Base-by-base conservation (phyloP, 345 rosid genomes). In the Hirschfeldia incana region DNA sequence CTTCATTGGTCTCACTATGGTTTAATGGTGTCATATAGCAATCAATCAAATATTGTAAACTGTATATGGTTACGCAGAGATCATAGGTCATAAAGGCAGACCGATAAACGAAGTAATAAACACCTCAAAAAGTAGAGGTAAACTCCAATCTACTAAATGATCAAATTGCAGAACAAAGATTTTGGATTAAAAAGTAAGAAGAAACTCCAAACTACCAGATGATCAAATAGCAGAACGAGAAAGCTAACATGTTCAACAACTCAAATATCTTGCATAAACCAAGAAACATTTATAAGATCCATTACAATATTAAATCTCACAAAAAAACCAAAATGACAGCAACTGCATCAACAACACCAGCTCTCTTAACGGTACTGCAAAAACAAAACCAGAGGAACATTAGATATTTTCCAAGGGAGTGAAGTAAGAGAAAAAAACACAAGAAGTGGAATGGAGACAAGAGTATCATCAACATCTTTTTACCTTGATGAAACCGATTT, bases 401-500 rank as follows among this genome's bases (percentile, higher is more conserved):
- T 11, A 58, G 2, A 10, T 0, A 13, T 33, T 1, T 21, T 58
- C 9, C 13, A 3, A 55, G 17, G 30, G 3, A 28, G 0, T 8
- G 10, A 34, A 37, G 11, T 8, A 39, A 13, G n/a, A n/a, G n/a
- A 49, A 8, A 10, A 44, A 30, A 30, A 16, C 12, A 53, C 5
- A 33, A 2, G 8, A 7, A 17, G 62, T 44, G 16, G 5, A 15
- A 64, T 64, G 9, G 27, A 60, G 65, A 58, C 30, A 11, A 9
- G 2, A 17, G 1, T 4, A 59, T 69, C 8, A 59, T 69, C 1
- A 70, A 36, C 7, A 16, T 10, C 0, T 26, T n/a, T 10, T 61
- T 37, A 88, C 91, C 91, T 86, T 86, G 13, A 88, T 86, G 86
- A 88, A 88, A 13, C 90, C 91, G 61, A 74, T 81, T 57, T 80